Evolutionary conservation across 1,139 yeast species (phyloP).

Genomic region (Scheffersomyces cryptocercus): DNA sequence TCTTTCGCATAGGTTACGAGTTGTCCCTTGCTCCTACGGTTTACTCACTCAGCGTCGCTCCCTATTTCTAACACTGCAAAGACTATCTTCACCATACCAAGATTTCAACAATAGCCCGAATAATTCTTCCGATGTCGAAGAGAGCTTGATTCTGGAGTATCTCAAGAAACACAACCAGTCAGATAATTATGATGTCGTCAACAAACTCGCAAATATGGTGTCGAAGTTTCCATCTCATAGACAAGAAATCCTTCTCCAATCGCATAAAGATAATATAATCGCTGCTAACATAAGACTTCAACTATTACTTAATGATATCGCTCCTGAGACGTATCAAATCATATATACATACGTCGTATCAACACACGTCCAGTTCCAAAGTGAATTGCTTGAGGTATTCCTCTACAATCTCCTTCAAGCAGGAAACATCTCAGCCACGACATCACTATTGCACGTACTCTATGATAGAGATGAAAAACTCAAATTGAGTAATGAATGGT

Average conservation of each 20-base stretch:
- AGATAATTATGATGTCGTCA: background rate
- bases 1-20: too few relatives aligned
- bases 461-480: slow-evolving; percentile 14
- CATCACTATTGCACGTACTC: slow-evolving; percentile 24
- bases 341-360: background rate
- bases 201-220: background rate
- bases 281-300: background rate
- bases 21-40: too few relatives aligned
- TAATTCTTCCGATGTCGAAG: background rate
- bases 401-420: slow-evolving; percentile 18
- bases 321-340: background rate
- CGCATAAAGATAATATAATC: background rate
- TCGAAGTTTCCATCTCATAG: slow-evolving; percentile 1
- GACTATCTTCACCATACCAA: too few relatives aligned
- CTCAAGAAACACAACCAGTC: background rate
- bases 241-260: background rate
- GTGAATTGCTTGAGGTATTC: slow-evolving; percentile 20
- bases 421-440: slow-evolving; percentile 20
- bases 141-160: background rate
- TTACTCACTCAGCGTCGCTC: too few relatives aligned
- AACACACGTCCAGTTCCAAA: background rate
- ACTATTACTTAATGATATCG: background rate
- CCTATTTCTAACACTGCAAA: too few relatives aligned
- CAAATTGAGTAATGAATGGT: slow-evolving; percentile 34
- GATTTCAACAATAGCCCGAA: too few relatives aligned